Base-by-base conservation (phyloP, 1,139 yeast species). In the Hemisphaericaspora xylofermentans region DNA sequence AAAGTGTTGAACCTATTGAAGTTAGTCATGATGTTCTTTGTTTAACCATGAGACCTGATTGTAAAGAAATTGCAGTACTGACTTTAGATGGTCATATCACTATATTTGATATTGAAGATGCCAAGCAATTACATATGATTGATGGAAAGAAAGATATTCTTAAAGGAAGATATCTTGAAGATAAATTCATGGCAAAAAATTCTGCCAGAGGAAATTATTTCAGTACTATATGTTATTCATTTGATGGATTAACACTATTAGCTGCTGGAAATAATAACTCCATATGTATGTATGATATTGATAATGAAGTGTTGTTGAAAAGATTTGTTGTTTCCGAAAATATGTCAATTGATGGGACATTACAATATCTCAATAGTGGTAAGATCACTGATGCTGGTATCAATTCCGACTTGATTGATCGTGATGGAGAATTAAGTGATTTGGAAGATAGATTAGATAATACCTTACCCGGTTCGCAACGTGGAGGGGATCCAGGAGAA, bases 251-350 rank as follows among this genome's bases (percentile, higher is more conserved):
- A 39, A 80, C 88, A 25, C 69, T 93, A 35, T 80, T 91, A 41
- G 98, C 97, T 6, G 98, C 91, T 24, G 98, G 99, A 46, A 87
- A 87, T 61, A 87, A 91, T 57, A 88, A 89, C 56, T 84, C 91
- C 39, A 84, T 94, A 33, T 91, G 98, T 64, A 72, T 93, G 48
- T 93, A 93, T 61, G 98, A 93, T 63, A 76, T 91, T 39, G 79
- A 82, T 27, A 89, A 89, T 57, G 95, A 88, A 59, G 98, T 93
- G 2, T 66, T 94, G 43, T 68, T 93, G 49, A 84, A 80, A 57
- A 77, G 93, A 58, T 91, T 88, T 58, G 78, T 80, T 4, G 89
- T 93, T 12, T 91, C 98, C 6, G 79, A 80, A 53, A 93, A 94
- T 60, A 88, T 93, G 95, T 79, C 84, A 33, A 65, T 93, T 37